A percentile compares a stretch with the other conserved stretches of the same genome.
Evolutionary conservation across 108 stramenopile species (phyloP).

Genomic region (Cylindrotheca closterium): DNA sequence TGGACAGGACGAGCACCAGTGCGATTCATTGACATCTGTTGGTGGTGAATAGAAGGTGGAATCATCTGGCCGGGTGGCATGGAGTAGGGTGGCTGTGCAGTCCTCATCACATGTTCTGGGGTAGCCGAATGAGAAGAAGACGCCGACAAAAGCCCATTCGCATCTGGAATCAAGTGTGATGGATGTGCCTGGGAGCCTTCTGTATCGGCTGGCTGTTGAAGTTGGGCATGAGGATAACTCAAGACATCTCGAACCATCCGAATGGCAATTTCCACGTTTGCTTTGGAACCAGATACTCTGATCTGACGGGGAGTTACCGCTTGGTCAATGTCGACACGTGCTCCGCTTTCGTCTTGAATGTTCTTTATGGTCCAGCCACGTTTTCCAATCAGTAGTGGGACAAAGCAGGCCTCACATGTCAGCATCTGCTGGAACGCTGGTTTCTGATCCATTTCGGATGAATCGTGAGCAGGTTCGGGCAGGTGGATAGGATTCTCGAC

Average conservation of each 20-base stretch:
- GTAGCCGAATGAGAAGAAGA: conserved; percentile 61
- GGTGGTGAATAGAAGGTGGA: no score
- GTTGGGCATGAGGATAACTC: conserved; percentile 75
- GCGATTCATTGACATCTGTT: no score
- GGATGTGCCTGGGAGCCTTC: conserved; percentile 26
- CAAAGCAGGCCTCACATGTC: conserved; percentile 76
- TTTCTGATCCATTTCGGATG: neutral
- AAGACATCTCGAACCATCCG: conserved; percentile 79
- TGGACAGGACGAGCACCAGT: no score
- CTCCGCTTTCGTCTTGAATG: conserved; percentile 85
- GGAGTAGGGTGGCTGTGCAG: conserved; percentile 6
- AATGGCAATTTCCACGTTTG: conserved; percentile 67
- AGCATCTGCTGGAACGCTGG: conserved; percentile 19
- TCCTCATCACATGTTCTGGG: conserved; percentile 56
- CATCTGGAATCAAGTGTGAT: conserved; percentile 37
- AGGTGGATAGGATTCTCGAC: neutral
- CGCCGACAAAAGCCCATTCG: conserved; percentile 44
- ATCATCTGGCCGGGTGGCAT: conserved; percentile 17
- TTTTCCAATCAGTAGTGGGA: conserved; percentile 82
- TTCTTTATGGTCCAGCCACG: conserved; percentile 87
- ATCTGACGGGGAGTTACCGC: conserved; percentile 74
- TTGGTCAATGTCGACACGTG: conserved; percentile 85
- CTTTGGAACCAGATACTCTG: conserved; percentile 61
- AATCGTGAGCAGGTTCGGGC: neutral
- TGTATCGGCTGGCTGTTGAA: conserved; percentile 16